Conservation (phyloP, 1,284 basidiomycete genomes). For the Heterobasidion annosum region DNA sequence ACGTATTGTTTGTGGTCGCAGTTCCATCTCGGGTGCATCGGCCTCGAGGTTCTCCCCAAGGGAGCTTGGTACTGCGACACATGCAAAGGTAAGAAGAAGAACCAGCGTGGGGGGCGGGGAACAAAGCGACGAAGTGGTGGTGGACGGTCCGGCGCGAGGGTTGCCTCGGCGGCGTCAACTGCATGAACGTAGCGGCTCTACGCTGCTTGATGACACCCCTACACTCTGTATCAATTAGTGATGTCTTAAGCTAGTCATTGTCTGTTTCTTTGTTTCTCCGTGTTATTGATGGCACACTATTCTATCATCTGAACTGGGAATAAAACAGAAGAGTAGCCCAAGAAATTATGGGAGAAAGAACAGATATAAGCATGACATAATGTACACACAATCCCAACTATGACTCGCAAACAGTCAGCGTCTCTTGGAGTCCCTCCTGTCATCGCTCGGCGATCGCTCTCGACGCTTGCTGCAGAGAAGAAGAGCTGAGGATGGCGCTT, state of each 20-base stretch:
- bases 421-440: slow-evolving; percentile 49
- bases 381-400: background rate
- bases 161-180: slow-evolving; percentile 1
- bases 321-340: background rate
- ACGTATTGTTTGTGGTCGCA: slow-evolving; percentile 20
- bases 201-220: too few relatives aligned
- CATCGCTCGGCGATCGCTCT: slow-evolving; percentile 27
- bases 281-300: background rate
- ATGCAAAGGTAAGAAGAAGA: slow-evolving; percentile 25
- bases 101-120: slow-evolving; percentile 6
- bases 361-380: slow-evolving; percentile 1
- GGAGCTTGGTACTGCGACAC: slow-evolving; percentile 80
- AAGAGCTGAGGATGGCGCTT: background rate
- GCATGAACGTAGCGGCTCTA: background rate
- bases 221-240: background rate
- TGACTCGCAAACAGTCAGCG: slow-evolving; percentile 29
- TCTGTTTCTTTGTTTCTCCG: background rate
- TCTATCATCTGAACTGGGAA: background rate
- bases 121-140: slow-evolving; percentile 4
- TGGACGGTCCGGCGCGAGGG: slow-evolving; percentile 7
- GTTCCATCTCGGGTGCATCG: slow-evolving; percentile 84
- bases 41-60: slow-evolving; percentile 61
- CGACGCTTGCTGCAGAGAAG: slow-evolving; percentile 9
- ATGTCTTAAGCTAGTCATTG: background rate
- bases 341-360: background rate